A percentile compares a stretch with the other conserved stretches of the same genome.
phyloP scores from a whole-genome alignment of 139 green algal species.

The Astrephomene gubernaculifera region DNA sequence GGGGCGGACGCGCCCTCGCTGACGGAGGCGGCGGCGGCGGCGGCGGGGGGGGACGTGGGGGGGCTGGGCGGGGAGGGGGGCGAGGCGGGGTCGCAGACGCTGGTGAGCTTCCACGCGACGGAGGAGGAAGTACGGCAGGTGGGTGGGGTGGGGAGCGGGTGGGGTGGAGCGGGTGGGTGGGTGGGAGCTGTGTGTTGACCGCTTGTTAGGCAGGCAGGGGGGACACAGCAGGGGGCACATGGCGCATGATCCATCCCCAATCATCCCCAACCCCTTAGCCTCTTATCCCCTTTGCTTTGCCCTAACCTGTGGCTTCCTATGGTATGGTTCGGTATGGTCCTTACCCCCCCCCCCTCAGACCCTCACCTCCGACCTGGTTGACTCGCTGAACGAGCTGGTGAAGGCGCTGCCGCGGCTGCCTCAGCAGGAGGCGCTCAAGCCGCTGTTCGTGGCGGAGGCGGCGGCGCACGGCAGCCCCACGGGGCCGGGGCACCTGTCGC shows the following conservation, averaged over 20 bases:
- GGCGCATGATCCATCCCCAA: no score
- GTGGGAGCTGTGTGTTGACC: no score
- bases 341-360: slow-evolving; percentile 34
- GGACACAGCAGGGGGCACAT: no score
- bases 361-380: slow-evolving; percentile 56
- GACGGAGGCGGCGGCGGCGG: slow-evolving; percentile 2
- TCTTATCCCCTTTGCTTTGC: no score
- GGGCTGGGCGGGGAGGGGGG: not conserved
- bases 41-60: not conserved
- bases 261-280: no score
- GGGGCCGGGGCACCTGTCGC: not conserved
- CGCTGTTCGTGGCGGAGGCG: slow-evolving; percentile 44
- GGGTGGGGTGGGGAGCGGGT: not conserved
- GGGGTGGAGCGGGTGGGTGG: no score
- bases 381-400: slow-evolving; percentile 51
- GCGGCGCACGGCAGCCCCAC: not conserved
- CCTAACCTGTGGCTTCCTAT: no score
- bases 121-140: slow-evolving; percentile 43
- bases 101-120: slow-evolving; percentile 40
- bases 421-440: slow-evolving; percentile 41
- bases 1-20: slow-evolving; percentile 14
- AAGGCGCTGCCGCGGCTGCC: slow-evolving; percentile 54
- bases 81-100: not conserved
- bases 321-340: not conserved
- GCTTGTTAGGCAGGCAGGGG: no score